Evolutionary conservation across 306 rosid species (phyloP).

Genomic region (Albizia julibrissin): DNA sequence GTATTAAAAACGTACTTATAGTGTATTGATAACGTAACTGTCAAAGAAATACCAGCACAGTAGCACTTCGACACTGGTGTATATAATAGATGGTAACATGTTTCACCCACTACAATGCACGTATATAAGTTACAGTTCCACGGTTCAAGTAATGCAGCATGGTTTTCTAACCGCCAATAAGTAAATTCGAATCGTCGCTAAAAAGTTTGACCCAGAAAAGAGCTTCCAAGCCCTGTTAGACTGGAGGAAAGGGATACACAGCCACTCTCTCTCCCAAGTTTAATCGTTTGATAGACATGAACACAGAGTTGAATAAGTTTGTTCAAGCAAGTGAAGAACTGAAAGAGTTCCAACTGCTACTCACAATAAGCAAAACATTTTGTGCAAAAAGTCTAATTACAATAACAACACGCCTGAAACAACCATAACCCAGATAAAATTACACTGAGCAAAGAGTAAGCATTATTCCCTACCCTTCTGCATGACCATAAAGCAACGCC

Average conservation of each 20-base stretch:
- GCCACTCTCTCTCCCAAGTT: not conserved
- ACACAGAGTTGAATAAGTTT: not conserved
- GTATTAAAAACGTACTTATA: not conserved
- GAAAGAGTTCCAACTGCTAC: not conserved
- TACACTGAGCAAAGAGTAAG: not conserved
- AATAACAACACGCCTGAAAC: not conserved
- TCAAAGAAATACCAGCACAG: not conserved
- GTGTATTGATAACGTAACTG: not conserved
- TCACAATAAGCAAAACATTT: not conserved
- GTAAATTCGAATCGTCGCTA: not conserved
- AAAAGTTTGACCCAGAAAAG: not conserved
- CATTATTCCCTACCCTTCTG: conserved; percentile 58
- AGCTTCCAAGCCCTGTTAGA: not conserved
- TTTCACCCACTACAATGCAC: not conserved
- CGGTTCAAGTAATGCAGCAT: not conserved
- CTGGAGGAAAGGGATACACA: not conserved
- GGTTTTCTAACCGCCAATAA: not conserved
- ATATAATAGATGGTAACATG: not conserved
- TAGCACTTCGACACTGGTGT: not conserved
- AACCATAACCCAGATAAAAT: not conserved
- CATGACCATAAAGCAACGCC: conserved; percentile 88
- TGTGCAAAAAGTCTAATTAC: not conserved
- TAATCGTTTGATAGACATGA: not conserved
- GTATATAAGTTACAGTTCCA: not conserved
- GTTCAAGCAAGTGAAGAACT: not conserved